A percentile compares a stretch with the other conserved stretches of the same genome.
phyloP scores from a whole-genome alignment of 2,329 filamentous ascomycete genomes.

The Fusarium caatingaense region DNA sequence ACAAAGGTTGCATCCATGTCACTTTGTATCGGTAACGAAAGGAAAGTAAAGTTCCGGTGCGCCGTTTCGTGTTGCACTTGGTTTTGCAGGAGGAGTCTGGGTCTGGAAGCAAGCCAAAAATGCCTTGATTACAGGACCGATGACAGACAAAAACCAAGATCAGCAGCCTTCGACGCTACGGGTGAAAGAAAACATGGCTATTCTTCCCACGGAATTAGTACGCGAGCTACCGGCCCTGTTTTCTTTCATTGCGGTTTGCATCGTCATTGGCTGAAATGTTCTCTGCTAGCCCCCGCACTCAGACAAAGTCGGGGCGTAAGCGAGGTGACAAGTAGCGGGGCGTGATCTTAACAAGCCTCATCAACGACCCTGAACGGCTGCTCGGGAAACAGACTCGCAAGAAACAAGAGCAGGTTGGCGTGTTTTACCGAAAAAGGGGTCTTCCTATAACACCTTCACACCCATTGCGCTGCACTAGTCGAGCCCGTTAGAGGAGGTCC shows the following conservation, averaged over 20 bases:
- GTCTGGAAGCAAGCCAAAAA: constrained; percentile 7
- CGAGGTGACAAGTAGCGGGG: constrained; percentile 6
- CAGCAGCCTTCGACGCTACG: constrained; percentile 1
- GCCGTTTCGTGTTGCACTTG: background rate
- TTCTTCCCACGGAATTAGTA: background rate
- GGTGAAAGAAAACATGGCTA: constrained; percentile 22
- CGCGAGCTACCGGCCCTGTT: background rate
- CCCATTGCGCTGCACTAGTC: constrained; percentile 8
- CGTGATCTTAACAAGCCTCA: constrained; percentile 1
- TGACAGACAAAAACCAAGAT: constrained; percentile 54
- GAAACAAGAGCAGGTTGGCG: background rate
- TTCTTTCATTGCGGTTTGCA: background rate
- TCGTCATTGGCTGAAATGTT: background rate
- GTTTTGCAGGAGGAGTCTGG: background rate
- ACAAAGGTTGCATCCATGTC: background rate
- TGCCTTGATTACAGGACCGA: constrained; percentile 40
- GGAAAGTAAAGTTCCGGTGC: background rate
- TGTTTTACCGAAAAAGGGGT: background rate
- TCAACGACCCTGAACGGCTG: background rate
- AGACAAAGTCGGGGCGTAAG: constrained; percentile 6
- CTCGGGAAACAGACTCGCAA: background rate
- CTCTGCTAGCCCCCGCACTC: constrained; percentile 30
- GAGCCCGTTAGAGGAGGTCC: constrained; percentile 41
- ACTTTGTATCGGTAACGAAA: background rate
- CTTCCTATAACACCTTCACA: background rate